phyloP scores from a whole-genome alignment of 1,284 basidiomycete species.

The Rhodotorula sp. region DNA sequence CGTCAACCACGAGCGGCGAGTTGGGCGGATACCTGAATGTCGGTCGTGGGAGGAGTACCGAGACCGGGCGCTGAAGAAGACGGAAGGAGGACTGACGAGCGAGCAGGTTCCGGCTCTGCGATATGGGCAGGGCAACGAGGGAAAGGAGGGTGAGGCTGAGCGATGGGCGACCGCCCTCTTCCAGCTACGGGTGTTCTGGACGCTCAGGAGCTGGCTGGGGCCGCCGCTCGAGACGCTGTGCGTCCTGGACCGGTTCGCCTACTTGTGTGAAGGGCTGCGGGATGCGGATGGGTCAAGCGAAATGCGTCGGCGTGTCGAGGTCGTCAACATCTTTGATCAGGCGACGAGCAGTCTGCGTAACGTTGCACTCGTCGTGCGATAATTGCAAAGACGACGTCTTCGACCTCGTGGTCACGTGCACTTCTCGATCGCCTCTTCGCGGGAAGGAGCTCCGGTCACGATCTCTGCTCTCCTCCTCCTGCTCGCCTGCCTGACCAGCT shows the following conservation, averaged over 20 bases:
- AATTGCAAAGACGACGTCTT: no score
- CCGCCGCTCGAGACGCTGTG: constrained; percentile 30
- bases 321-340: constrained; percentile 39
- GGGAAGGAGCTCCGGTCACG: no score
- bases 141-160: neutral
- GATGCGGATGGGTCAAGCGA: neutral
- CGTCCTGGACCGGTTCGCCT: constrained; percentile 32
- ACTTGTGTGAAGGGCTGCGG: constrained; percentile 18
- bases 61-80: constrained; percentile 15
- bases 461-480: no score
- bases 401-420: no score
- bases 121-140: constrained; percentile 6
- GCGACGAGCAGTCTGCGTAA: constrained; percentile 32
- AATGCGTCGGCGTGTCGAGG: constrained; percentile 17
- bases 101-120: constrained; percentile 2
- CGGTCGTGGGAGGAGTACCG: constrained; percentile 23
- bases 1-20: constrained; percentile 6
- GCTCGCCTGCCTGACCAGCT: no score
- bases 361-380: constrained; percentile 35
- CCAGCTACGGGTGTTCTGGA: constrained; percentile 33
- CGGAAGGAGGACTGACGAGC: neutral
- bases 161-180: constrained; percentile 24
- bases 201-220: constrained; percentile 27
- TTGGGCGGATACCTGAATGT: constrained; percentile 26
- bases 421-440: no score